phyloP scores from a whole-genome alignment of 2,329 filamentous ascomycete genomes.

The Cercospora sp. region DNA sequence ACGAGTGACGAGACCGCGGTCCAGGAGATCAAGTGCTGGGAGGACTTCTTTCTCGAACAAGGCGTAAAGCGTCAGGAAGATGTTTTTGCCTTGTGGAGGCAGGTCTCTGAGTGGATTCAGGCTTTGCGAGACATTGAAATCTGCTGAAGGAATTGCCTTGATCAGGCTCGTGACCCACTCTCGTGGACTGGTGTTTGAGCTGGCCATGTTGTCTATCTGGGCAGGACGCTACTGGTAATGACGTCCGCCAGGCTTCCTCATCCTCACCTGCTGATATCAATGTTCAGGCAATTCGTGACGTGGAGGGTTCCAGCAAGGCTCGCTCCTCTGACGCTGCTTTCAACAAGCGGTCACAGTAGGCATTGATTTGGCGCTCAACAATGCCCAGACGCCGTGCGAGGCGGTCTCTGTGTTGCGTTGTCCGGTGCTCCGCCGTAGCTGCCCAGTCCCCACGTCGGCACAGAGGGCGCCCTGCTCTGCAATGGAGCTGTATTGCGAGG shows the following conservation, averaged over 20 bases:
- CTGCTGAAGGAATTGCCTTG: conserved; percentile 31
- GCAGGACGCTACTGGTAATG: not conserved
- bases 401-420: not conserved
- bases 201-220: not conserved
- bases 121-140: conserved; percentile 28
- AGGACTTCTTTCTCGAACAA: conserved; percentile 79
- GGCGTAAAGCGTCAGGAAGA: conserved; percentile 79
- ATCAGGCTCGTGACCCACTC: conserved; percentile 34
- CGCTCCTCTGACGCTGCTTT: not conserved
- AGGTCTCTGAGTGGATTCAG: conserved; percentile 46
- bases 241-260: not conserved
- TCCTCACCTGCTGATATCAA: not conserved
- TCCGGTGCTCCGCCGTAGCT: not conserved
- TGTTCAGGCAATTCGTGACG: not conserved
- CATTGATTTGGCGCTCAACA: not conserved
- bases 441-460: not conserved
- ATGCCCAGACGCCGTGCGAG: not conserved
- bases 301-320: not conserved
- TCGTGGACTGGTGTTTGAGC: conserved; percentile 16
- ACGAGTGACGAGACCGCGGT: conserved; percentile 69
- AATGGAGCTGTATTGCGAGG: not conserved
- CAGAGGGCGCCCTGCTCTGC: not conserved
- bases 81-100: conserved; percentile 36
- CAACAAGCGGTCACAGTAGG: not conserved
- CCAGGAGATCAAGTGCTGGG: conserved; percentile 82